Conservation (phyloP, 2,329 filamentous ascomycete species). For the Exophiala spinifera region DNA sequence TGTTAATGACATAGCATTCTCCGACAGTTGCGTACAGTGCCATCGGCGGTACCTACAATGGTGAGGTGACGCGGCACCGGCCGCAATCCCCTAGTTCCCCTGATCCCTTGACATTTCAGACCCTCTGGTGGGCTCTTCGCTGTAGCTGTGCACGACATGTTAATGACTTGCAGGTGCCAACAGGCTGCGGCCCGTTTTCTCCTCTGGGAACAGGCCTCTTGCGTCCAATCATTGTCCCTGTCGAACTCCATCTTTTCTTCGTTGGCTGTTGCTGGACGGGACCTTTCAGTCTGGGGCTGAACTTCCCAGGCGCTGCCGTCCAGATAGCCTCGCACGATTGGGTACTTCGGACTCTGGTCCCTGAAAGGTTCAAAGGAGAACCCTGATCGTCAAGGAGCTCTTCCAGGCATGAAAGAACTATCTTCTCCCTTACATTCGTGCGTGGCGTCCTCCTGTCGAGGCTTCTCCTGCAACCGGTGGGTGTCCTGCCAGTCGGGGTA, state of each 20-base stretch:
- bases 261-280: not conserved
- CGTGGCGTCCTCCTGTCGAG: too few species aligned
- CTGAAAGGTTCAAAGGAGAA: not conserved
- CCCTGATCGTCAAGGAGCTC: not conserved
- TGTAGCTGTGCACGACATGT: slow-evolving; percentile 20
- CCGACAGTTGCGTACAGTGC: not conserved
- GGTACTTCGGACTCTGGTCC: not conserved
- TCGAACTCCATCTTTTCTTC: slow-evolving; percentile 1
- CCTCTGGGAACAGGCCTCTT: slow-evolving; percentile 3
- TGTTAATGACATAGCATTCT: too few species aligned
- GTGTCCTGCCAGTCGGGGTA: slow-evolving; percentile 20
- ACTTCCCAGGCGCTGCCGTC: not conserved
- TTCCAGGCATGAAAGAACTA: slow-evolving; percentile 6
- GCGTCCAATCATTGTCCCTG: slow-evolving; percentile 2
- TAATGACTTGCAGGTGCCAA: slow-evolving; percentile 18
- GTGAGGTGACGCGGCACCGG: slow-evolving; percentile 14
- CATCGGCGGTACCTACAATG: not conserved
- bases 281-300: slow-evolving; percentile 3
- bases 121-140: slow-evolving; percentile 4
- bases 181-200: slow-evolving; percentile 18
- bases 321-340: slow-evolving; percentile 3
- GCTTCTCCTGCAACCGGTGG: not conserved
- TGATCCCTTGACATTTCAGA: slow-evolving; percentile 1
- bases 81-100: slow-evolving; percentile 5
- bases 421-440: not conserved